phyloP scores from a whole-genome alignment of 2,329 filamentous ascomycete genomes.

The Hymenoscyphus salicellus region DNA sequence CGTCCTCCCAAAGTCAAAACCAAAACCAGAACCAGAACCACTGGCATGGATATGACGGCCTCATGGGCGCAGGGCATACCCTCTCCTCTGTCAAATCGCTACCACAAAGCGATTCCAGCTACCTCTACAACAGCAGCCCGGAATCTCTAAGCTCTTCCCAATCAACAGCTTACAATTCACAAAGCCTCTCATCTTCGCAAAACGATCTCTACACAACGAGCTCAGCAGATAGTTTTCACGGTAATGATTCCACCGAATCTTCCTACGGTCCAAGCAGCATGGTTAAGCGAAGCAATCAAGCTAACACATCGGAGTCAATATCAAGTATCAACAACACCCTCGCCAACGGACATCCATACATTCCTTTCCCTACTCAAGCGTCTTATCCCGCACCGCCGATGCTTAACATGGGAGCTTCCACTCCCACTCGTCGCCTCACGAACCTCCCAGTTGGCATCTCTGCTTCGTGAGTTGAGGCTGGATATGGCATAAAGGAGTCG shows the following conservation, averaged over 20 bases:
- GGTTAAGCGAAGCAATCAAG: constrained; percentile 19
- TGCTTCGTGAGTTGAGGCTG: background rate
- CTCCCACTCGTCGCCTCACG: constrained; percentile 2
- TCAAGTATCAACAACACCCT: constrained; percentile 9
- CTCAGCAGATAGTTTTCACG: constrained; percentile 14
- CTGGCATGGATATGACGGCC: constrained; percentile 10
- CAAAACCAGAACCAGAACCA: too few species aligned
- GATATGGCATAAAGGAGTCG: background rate
- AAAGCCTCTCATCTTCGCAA: constrained; percentile 14
- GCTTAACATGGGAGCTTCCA: constrained; percentile 1
- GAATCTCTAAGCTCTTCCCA: constrained; percentile 27
- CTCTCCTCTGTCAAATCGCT: background rate
- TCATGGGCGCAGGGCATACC: constrained; percentile 6
- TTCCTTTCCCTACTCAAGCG: constrained; percentile 15
- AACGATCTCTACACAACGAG: constrained; percentile 22
- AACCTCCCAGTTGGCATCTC: constrained; percentile 4
- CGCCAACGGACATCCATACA: constrained; percentile 23
- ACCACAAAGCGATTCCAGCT: background rate
- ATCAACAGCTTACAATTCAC: constrained; percentile 20
- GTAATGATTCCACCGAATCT: constrained; percentile 19
- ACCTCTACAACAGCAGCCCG: constrained; percentile 27
- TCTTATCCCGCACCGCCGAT: constrained; percentile 13
- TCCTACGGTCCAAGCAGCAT: constrained; percentile 22
- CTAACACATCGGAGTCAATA: constrained; percentile 11
- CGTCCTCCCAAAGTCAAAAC: background rate